Base-by-base conservation (phyloP, 2,329 filamentous ascomycete species). In the Beauveria caledonica region DNA sequence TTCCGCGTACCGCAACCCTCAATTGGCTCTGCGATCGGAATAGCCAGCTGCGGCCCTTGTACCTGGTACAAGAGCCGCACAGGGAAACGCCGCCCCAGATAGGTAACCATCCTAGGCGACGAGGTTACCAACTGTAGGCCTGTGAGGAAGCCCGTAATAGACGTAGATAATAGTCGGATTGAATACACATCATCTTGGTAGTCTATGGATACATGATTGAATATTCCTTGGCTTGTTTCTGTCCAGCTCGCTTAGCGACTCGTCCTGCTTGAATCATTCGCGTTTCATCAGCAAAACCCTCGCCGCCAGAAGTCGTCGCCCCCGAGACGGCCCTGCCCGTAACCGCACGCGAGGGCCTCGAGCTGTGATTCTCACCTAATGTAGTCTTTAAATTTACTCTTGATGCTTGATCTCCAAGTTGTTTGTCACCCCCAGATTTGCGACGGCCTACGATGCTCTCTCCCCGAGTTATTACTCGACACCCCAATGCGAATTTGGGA, bases 1-100 rank as follows among this genome's bases (percentile, higher is more conserved):
- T 50, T 61, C 59, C 59, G 59, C 53, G n/a, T 27, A 25, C 59
- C 59, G 52, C 52, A 23, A 42, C 9, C 23, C 40, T 55, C 52
- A 40, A 55, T 55, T 39, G 42, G 42, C 42, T 21, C 13, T 48
- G 45, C 52, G 59, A 61, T 61, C 59, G 48, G 27, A 51, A 33
- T 15, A 27, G n/a, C 21, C 23, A 29, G 6, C 33, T 23, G 48
- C 25, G 33, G 15, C 33, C 21, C 50, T 39, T 40, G 58, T 60
- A 60, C 58, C 50, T 1, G 58, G 27, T 60, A 60, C 58, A 52
- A 42, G 40, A 19, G 40, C 40, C 15, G 33, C 33, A 15, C 33
- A 36, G 33, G 33, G 15, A 36, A 36, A 36, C 33, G 33, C 33
- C 33, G 11, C 33, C 33, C 33, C 11, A 36, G 33, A 36, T 36